Conservation (phyloP, 768 basidiomycete species). For the Strobilomyces confusus region DNA sequence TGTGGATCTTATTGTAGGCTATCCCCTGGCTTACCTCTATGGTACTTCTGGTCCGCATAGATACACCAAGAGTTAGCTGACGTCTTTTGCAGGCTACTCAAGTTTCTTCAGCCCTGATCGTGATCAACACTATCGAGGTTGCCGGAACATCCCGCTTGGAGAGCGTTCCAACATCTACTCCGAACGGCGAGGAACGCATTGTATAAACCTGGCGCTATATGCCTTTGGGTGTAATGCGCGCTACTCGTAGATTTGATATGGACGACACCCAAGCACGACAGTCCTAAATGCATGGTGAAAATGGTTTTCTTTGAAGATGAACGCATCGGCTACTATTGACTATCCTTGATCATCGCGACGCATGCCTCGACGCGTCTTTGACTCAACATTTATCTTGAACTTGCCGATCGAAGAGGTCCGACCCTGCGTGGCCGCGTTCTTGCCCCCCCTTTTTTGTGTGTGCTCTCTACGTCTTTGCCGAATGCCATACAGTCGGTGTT, state of each 20-base stretch:
- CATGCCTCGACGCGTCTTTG: constrained; percentile 7
- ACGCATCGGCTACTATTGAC: constrained; percentile 26
- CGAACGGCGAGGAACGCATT: constrained; percentile 24
- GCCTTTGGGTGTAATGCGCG: not conserved
- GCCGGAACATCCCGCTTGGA: constrained; percentile 25
- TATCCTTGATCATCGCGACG: constrained; percentile 23
- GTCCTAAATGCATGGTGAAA: no score
- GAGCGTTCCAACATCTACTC: constrained; percentile 29
- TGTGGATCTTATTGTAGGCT: constrained; percentile 16
- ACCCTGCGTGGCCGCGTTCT: constrained; percentile 21
- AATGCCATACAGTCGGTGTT: constrained; percentile 19
- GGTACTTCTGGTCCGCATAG: constrained; percentile 1
- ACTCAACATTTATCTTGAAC: constrained; percentile 2
- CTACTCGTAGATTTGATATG: constrained; percentile 25
- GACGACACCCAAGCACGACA: no score
- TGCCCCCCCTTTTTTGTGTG: constrained; percentile 14
- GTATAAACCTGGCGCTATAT: not conserved
- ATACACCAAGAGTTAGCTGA: not conserved
- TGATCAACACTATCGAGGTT: constrained; percentile 24
- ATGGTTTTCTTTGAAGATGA: no score
- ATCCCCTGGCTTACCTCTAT: constrained; percentile 19
- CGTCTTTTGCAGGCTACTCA: constrained; percentile 21
- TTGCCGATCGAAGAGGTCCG: constrained; percentile 19
- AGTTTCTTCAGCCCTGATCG: constrained; percentile 22
- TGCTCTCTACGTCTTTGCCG: not conserved